These are phyloP conservation scores for Neurospora crassa DNA, from an alignment of 2,329 filamentous ascomycete genomes.

Conservation along the genomic window DNA sequence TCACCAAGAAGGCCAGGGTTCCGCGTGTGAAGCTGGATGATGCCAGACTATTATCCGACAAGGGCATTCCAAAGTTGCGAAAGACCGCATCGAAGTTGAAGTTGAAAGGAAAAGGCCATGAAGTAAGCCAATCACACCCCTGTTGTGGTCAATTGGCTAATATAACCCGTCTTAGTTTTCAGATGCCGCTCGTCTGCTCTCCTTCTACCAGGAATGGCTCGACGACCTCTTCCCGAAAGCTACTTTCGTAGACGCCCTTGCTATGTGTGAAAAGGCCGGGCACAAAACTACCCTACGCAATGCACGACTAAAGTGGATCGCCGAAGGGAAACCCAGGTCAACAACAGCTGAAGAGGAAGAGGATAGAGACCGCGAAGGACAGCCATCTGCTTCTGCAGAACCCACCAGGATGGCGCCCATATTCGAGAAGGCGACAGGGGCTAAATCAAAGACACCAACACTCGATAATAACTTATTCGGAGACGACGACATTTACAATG, in stretches of 20 bases:
- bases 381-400: conserved; percentile 16
- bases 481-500: conserved; percentile 46
- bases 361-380: conserved; percentile 21
- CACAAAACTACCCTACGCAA: conserved; percentile 71
- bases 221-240: conserved; percentile 93
- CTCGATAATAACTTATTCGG: conserved; percentile 28
- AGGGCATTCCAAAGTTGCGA: conserved; percentile 75
- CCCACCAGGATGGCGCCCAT: conserved; percentile 28
- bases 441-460: conserved; percentile 25
- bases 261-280: conserved; percentile 87
- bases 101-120: conserved; percentile 89
- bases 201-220: conserved; percentile 93
- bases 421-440: conserved; percentile 22
- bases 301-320: conserved; percentile 74
- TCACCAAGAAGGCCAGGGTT: conserved; percentile 61
- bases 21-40: conserved; percentile 86
- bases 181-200: conserved; percentile 71
- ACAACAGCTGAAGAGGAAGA: conserved; percentile 22
- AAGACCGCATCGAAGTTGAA: conserved; percentile 61
- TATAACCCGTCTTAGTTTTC: conserved; percentile 51
- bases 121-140: conserved; percentile 40
- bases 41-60: conserved; percentile 67
- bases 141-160: neutral
- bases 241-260: conserved; percentile 80
- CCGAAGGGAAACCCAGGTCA: conserved; percentile 54